Percentiles rank a stretch among this genome's conserved stretches.
Conservation (phyloP, 257 asterid genomes). For the Jacaranda copaia region DNA sequence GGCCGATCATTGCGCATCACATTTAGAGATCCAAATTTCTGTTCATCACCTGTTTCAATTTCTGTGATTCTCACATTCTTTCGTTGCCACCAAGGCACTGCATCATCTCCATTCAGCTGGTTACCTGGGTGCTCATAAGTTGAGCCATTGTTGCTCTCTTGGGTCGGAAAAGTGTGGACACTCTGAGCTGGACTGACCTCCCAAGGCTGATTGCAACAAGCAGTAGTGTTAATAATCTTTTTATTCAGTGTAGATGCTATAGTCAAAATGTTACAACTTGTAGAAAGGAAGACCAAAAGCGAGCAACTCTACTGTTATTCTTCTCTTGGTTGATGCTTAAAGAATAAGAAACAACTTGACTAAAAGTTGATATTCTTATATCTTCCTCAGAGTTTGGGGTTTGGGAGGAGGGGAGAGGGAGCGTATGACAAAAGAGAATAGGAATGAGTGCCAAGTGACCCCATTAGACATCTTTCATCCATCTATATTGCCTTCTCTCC, state of each 20-base stretch:
- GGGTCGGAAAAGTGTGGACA: conserved; percentile 49
- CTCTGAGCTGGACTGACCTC: conserved; percentile 66
- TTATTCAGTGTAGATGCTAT: neutral
- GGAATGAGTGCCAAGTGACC: neutral
- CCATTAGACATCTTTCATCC: neutral
- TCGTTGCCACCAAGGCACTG: conserved; percentile 68
- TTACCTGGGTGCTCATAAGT: conserved; percentile 44
- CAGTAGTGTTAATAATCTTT: conserved; percentile 26
- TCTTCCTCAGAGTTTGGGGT: neutral
- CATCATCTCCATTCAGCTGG: conserved; percentile 58
- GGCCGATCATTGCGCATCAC: conserved; percentile 48
- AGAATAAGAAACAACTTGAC: neutral
- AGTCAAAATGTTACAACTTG: neutral
- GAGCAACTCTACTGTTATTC: neutral
- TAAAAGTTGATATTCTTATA: neutral
- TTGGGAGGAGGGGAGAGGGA: neutral
- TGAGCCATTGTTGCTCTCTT: conserved; percentile 49
- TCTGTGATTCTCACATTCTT: conserved; percentile 70
- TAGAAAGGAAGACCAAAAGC: neutral
- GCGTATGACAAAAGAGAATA: neutral
- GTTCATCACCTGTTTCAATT: conserved; percentile 57
- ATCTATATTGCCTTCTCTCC: neutral
- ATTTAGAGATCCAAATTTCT: conserved; percentile 46
- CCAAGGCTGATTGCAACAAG: conserved; percentile 81
- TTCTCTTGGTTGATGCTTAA: neutral